These are phyloP conservation scores for Paracorniculantispora psalliotae DNA, from an alignment of 2,329 filamentous ascomycete genomes.

Conservation along the genomic window DNA sequence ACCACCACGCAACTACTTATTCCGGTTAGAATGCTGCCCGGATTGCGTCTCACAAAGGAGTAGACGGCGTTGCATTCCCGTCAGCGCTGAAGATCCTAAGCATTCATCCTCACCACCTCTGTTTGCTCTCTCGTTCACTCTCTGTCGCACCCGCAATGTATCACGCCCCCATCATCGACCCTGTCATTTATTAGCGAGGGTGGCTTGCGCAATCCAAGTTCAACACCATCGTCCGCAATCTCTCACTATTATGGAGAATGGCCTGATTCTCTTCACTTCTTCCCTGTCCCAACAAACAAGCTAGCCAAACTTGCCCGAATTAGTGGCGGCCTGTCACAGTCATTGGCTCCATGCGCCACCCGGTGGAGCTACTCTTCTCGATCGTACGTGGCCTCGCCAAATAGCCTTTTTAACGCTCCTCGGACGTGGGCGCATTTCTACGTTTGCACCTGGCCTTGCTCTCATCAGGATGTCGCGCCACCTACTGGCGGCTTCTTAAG, in stretches of 20 bases:
- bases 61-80: not conserved
- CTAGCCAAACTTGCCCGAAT: constrained; percentile 4
- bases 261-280: constrained; percentile 7
- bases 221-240: not conserved
- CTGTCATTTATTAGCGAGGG: not conserved
- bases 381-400: constrained; percentile 6
- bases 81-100: not conserved
- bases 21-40: not conserved
- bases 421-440: no score
- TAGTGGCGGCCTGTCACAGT: not conserved
- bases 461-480: no score
- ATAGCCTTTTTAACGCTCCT: constrained; percentile 1
- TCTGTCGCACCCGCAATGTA: not conserved
- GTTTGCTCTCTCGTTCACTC: no score
- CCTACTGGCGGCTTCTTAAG: no score
- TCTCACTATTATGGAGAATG: constrained; percentile 7
- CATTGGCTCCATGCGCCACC: not conserved
- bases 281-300: not conserved
- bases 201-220: not conserved
- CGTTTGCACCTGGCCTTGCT: no score
- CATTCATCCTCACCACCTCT: not conserved
- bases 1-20: not conserved
- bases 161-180: not conserved
- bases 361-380: not conserved
- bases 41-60: not conserved